Percentiles rank a stretch among this genome's conserved stretches.
These are phyloP conservation scores for Candida anglica DNA, from an alignment of 805 yeast genomes.

Conservation along the genomic window DNA sequence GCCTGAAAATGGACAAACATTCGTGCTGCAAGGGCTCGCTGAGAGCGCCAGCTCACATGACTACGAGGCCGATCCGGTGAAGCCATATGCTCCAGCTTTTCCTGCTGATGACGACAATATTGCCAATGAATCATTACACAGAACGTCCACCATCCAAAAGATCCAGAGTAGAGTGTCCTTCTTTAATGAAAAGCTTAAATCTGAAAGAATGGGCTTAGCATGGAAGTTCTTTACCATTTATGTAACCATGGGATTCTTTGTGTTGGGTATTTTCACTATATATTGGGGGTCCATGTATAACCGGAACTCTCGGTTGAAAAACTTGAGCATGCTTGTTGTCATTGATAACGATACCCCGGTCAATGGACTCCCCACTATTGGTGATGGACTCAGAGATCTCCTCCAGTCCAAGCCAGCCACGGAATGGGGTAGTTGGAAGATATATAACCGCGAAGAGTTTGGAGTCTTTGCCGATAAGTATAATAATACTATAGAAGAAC, in stretches of 20 bases:
- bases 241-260: conserved; percentile 27
- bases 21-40: too few species aligned
- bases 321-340: conserved; percentile 35
- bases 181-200: conserved; percentile 22
- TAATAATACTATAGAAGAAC: conserved; percentile 26
- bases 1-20: too few species aligned
- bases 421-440: conserved; percentile 33
- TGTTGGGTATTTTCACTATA: conserved; percentile 34
- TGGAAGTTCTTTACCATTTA: conserved; percentile 18
- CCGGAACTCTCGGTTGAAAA: conserved; percentile 23
- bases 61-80: neutral
- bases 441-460: conserved; percentile 25
- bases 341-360: conserved; percentile 16
- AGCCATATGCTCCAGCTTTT: neutral
- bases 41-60: too few species aligned
- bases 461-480: conserved; percentile 21
- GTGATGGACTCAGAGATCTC: conserved; percentile 37
- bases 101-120: neutral
- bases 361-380: conserved; percentile 41
- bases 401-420: conserved; percentile 20
- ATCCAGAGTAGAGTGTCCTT: conserved; percentile 27
- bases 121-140: too few species aligned
- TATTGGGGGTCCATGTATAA: conserved; percentile 39
- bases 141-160: conserved; percentile 16
- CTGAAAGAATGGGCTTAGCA: conserved; percentile 14